These are phyloP conservation scores for Diutina ranongensis DNA, from an alignment of 1,139 yeast genomes.

Conservation along the genomic window DNA sequence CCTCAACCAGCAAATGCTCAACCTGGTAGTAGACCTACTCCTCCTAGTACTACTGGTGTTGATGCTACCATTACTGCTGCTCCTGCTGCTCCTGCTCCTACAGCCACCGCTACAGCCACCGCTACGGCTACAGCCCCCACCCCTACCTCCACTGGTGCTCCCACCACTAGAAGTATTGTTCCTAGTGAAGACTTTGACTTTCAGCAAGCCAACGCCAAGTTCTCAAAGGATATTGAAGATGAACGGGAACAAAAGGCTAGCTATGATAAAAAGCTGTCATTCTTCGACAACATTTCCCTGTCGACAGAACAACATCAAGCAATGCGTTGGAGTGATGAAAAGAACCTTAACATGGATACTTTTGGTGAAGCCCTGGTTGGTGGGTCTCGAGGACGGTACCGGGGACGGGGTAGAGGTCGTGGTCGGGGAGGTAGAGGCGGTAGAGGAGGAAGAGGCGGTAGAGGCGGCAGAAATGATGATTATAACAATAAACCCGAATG, in stretches of 20 bases:
- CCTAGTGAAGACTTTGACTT: constrained; percentile 36
- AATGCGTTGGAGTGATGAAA: constrained; percentile 6
- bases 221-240: constrained; percentile 20
- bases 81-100: neutral
- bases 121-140: constrained; percentile 2
- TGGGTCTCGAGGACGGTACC: constrained; percentile 19
- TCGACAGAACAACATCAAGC: constrained; percentile 13
- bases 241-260: constrained; percentile 8
- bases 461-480: constrained; percentile 20
- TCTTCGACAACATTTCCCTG: constrained; percentile 66
- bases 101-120: neutral
- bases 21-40: neutral
- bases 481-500: constrained; percentile 16
- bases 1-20: neutral
- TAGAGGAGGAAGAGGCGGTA: constrained; percentile 17
- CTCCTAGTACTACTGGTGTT: neutral
- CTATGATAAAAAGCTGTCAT: constrained; percentile 42
- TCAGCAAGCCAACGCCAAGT: constrained; percentile 56
- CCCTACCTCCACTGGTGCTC: neutral
- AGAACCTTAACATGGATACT: constrained; percentile 45
- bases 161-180: too few species aligned
- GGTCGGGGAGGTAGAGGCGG: constrained; percentile 19
- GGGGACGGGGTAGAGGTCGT: constrained; percentile 22
- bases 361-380: constrained; percentile 43
- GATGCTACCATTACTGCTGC: neutral